phyloP scores from a whole-genome alignment of 371 early-diverging fungal genomes.

The Lichtheimia hyalospora region DNA sequence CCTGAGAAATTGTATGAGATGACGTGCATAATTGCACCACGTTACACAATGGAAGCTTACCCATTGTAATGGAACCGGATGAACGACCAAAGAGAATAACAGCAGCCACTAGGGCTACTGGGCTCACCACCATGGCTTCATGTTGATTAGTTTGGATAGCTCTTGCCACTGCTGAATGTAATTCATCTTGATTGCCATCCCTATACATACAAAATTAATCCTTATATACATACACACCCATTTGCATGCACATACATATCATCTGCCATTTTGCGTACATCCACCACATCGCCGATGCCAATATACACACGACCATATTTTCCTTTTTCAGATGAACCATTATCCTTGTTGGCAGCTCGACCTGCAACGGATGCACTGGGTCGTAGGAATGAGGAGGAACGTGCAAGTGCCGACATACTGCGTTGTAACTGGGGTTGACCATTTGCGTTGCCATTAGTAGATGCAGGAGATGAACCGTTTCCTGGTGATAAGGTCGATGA shows the following conservation, averaged over 20 bases:
- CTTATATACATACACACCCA: background rate
- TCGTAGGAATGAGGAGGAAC: slow-evolving; percentile 28
- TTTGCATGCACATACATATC: slow-evolving; percentile 1
- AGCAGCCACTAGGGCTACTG: slow-evolving; percentile 46
- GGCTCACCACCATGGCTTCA: slow-evolving; percentile 32
- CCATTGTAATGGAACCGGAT: slow-evolving; percentile 33
- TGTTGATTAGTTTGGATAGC: slow-evolving; percentile 43
- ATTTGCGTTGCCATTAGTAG: background rate
- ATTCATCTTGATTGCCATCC: background rate
- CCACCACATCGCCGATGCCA: slow-evolving; percentile 38
- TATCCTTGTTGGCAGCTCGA: slow-evolving; percentile 33
- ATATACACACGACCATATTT: slow-evolving; percentile 49
- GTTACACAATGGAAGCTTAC: slow-evolving; percentile 11
- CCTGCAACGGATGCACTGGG: slow-evolving; percentile 39
- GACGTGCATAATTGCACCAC: background rate
- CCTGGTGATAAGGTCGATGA: background rate
- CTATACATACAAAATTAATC: background rate
- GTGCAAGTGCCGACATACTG: slow-evolving; percentile 4
- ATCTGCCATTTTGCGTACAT: slow-evolving; percentile 15
- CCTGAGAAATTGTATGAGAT: slow-evolving; percentile 5
- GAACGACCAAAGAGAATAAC: slow-evolving; percentile 41
- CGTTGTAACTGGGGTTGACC: background rate
- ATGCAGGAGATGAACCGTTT: background rate
- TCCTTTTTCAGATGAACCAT: slow-evolving; percentile 25
- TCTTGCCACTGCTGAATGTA: slow-evolving; percentile 6